Conservation (phyloP, 192 early-diverging fungal species). For the Pecoramyces ruminantium region DNA sequence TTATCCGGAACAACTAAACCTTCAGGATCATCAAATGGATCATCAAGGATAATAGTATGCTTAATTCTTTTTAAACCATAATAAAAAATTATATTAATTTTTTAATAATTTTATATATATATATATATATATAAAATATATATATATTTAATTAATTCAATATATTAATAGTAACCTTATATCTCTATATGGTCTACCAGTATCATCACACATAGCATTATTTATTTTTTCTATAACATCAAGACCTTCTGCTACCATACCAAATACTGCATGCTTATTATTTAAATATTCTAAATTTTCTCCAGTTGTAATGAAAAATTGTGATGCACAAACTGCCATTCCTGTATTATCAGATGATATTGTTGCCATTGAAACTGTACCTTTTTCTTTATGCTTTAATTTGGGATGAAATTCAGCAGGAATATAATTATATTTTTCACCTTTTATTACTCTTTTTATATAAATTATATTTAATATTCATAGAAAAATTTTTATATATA, state of each 20-base stretch:
- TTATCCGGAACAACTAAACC: slow-evolving; percentile 40
- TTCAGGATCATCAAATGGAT: slow-evolving; percentile 75
- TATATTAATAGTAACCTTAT: slow-evolving; percentile 43
- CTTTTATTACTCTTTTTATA: slow-evolving; percentile 24
- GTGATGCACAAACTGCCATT: slow-evolving; percentile 40
- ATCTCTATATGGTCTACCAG: slow-evolving; percentile 61
- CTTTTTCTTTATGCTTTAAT: slow-evolving; percentile 55
- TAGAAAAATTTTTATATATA: too few species aligned
- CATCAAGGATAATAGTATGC: slow-evolving; percentile 82
- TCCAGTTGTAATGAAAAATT: slow-evolving; percentile 74
- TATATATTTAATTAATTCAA: too few species aligned
- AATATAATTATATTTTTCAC: slow-evolving; percentile 40
- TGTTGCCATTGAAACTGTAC: slow-evolving; percentile 61
- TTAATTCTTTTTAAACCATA: slow-evolving; percentile 27
- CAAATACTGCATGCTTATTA: slow-evolving; percentile 71
- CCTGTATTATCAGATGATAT: slow-evolving; percentile 6
- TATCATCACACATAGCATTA: slow-evolving; percentile 43
- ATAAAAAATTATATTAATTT: too few species aligned
- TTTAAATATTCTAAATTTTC: slow-evolving; percentile 62
- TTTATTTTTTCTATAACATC: slow-evolving; percentile 73
- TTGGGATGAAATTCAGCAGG: slow-evolving; percentile 62
- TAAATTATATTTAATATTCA: slow-evolving; percentile 2
- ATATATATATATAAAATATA: too few species aligned
- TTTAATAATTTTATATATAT: too few species aligned
- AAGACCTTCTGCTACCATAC: slow-evolving; percentile 73